These are phyloP conservation scores for Boletus edulis DNA, from an alignment of 768 basidiomycete genomes.

Conservation along the genomic window DNA sequence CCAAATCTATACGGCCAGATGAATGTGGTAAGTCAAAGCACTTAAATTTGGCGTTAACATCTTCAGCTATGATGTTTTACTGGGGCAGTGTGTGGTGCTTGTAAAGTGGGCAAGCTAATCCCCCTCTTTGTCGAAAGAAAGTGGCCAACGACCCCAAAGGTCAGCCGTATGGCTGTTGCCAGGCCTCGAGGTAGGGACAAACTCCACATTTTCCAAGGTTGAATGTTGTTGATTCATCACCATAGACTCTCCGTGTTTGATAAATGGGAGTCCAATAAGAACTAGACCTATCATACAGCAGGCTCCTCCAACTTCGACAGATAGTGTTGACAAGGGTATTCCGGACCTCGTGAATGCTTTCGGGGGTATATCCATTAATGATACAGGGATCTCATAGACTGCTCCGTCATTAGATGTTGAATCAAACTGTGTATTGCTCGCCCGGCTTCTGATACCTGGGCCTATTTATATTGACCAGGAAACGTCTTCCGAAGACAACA, in stretches of 20 bases:
- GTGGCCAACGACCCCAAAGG: constrained; percentile 32
- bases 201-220: not conserved
- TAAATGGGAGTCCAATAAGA: not conserved
- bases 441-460: not conserved
- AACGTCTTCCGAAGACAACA: too few species aligned
- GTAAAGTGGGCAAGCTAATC: constrained; percentile 55
- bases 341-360: constrained; percentile 10
- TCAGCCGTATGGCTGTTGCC: constrained; percentile 43
- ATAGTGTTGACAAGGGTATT: constrained; percentile 6
- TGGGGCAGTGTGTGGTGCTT: constrained; percentile 60
- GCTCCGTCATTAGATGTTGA: not conserved
- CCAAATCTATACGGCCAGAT: constrained; percentile 66
- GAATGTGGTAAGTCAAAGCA: constrained; percentile 51
- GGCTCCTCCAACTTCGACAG: not conserved
- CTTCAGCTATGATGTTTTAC: not conserved
- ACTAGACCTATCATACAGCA: not conserved
- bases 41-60: not conserved
- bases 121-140: constrained; percentile 51
- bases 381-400: not conserved
- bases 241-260: constrained; percentile 16
- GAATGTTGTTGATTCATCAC: not conserved
- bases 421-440: not conserved
- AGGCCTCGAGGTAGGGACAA: constrained; percentile 42
- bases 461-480: not conserved
- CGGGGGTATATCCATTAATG: constrained; percentile 9